A percentile compares a stretch with the other conserved stretches of the same genome.
phyloP scores from a whole-genome alignment of 768 basidiomycete genomes.

The button mushroom (Agaricus bisporus) region DNA sequence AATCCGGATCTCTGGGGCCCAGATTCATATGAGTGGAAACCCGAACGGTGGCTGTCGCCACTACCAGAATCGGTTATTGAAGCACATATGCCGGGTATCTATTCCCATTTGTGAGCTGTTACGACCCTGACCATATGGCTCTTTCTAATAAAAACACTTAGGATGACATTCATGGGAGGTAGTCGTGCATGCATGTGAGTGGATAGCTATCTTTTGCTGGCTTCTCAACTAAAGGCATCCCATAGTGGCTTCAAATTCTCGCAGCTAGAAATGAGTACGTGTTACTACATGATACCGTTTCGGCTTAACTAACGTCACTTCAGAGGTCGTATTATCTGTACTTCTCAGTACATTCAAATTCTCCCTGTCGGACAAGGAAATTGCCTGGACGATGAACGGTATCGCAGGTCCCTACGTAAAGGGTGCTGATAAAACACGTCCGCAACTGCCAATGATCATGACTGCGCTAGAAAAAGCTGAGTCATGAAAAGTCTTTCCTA shows the following conservation, averaged over 20 bases:
- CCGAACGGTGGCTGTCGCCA: slow-evolving; percentile 31
- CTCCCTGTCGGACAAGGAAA: slow-evolving; percentile 17
- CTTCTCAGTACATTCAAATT: slow-evolving; percentile 19
- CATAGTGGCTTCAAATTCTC: slow-evolving; percentile 48
- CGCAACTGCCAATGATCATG: slow-evolving; percentile 10
- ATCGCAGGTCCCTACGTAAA: slow-evolving; percentile 18
- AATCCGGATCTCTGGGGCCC: slow-evolving; percentile 29
- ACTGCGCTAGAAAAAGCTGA: slow-evolving; percentile 2
- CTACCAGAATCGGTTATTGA: slow-evolving; percentile 25
- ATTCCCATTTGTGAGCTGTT: slow-evolving; percentile 12
- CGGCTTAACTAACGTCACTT: not conserved
- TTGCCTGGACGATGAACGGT: slow-evolving; percentile 23
- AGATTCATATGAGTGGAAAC: slow-evolving; percentile 30
- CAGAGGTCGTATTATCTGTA: slow-evolving; percentile 19
- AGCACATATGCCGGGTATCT: slow-evolving; percentile 14
- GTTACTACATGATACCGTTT: not conserved
- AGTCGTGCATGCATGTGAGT: slow-evolving; percentile 15
- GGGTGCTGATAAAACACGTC: slow-evolving; percentile 9
- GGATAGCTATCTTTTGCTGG: not conserved
- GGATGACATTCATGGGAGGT: slow-evolving; percentile 18
- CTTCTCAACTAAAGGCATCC: not conserved
- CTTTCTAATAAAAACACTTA: not conserved
- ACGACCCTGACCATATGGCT: not conserved
- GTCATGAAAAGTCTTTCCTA: not conserved
- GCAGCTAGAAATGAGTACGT: slow-evolving; percentile 45